Evolutionary conservation across 331 rosid genomes (phyloP).

Genomic region (Malus hybrid): DNA sequence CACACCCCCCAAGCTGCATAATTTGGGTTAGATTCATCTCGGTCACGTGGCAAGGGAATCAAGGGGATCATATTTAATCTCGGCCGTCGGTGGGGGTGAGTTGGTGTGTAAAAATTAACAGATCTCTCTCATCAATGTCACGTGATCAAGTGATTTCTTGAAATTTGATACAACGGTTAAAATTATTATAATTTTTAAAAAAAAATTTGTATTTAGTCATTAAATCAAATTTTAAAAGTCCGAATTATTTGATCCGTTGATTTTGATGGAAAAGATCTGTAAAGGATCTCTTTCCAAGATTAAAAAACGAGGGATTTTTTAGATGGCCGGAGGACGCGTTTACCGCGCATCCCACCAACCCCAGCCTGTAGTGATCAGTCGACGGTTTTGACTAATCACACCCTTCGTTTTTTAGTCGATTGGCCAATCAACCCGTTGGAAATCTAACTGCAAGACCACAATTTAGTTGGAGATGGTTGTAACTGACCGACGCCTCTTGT

Average conservation of each 20-base stretch:
- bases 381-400: neutral
- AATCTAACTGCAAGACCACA: neutral
- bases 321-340: neutral
- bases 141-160: too few species aligned
- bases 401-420: neutral
- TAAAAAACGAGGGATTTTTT: neutral
- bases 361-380: neutral
- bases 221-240: too few species aligned
- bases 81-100: neutral
- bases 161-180: too few species aligned
- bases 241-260: too few species aligned
- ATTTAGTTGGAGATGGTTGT: neutral
- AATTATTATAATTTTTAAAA: too few species aligned
- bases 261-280: too few species aligned
- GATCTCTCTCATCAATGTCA: too few species aligned
- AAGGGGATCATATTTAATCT: neutral
- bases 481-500: neutral
- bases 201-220: fast-evolving
- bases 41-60: slow-evolving; percentile 6
- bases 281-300: too few species aligned
- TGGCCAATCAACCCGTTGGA: neutral
- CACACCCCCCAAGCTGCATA: neutral
- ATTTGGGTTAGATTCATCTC: neutral
- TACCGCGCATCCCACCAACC: neutral
- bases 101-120: neutral